Percentiles rank a stretch among this genome's conserved stretches.
Evolutionary conservation across 768 basidiomycete species (phyloP).

Genomic region (Pisolithus sp.): DNA sequence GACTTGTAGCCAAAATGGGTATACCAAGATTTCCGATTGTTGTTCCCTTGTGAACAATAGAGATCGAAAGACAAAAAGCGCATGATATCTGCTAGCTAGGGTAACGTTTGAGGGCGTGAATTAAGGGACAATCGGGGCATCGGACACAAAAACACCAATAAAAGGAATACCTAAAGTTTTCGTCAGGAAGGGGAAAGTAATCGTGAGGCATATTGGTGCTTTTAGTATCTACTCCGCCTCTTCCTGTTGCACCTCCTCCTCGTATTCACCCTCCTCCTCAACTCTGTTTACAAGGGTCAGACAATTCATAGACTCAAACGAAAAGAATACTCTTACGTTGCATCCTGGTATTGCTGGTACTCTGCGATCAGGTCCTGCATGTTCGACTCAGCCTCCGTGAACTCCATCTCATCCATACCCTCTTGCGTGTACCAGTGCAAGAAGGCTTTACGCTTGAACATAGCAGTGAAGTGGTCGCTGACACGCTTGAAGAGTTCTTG

Average conservation of each 20-base stretch:
- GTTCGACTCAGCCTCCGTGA: constrained; percentile 98
- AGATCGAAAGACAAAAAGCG: constrained; percentile 10
- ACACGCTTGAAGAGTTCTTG: constrained; percentile 99
- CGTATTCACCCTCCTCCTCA: constrained; percentile 86
- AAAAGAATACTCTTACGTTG: constrained; percentile 57
- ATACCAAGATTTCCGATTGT: constrained; percentile 1
- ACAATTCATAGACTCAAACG: neutral
- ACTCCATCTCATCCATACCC: constrained; percentile 99
- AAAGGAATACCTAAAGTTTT: constrained; percentile 30
- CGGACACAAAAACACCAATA: constrained; percentile 29
- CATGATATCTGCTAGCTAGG: constrained; percentile 18
- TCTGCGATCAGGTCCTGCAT: constrained; percentile 98
- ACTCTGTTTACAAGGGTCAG: constrained; percentile 40
- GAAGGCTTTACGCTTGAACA: constrained; percentile 99
- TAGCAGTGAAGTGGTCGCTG: constrained; percentile 96
- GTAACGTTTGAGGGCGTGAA: constrained; percentile 24
- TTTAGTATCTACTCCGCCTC: constrained; percentile 46
- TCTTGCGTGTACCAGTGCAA: constrained; percentile 99
- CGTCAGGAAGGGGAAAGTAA: constrained; percentile 21
- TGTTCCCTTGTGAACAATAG: neutral
- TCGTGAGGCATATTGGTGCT: constrained; percentile 10
- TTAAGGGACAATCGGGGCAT: constrained; percentile 24
- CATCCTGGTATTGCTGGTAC: constrained; percentile 95
- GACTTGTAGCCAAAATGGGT: neutral
- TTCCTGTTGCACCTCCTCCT: constrained; percentile 63